Evolutionary conservation across 208 protist genomes (phyloP).

Genomic region (Zelonia costaricensis): DNA sequence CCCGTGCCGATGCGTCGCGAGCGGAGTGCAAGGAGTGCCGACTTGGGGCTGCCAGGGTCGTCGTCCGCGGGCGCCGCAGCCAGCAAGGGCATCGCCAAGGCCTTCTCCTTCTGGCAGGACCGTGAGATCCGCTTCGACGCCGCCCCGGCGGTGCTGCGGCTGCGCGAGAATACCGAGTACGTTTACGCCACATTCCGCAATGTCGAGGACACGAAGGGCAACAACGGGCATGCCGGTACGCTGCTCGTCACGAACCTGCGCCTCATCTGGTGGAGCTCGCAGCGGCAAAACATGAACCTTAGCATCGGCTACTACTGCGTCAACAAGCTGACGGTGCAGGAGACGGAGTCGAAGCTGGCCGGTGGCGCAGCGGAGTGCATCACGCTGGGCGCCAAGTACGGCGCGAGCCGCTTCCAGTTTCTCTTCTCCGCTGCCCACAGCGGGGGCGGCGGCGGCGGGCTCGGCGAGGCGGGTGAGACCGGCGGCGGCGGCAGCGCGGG

Average conservation of each 20-base stretch:
- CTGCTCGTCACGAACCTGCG: conserved; percentile 96
- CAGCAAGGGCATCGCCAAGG: conserved; percentile 34
- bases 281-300: conserved; percentile 75
- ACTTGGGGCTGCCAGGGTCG: not conserved
- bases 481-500: not conserved
- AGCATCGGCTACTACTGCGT: conserved; percentile 93
- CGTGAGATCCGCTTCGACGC: conserved; percentile 95
- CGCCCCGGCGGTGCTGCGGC: conserved; percentile 31
- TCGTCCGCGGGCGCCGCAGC: not conserved
- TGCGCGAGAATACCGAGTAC: conserved; percentile 77
- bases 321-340: conserved; percentile 84
- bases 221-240: conserved; percentile 90
- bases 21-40: not conserved
- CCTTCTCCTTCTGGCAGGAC: conserved; percentile 93
- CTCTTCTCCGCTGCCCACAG: conserved; percentile 91
- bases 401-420: conserved; percentile 92
- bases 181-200: conserved; percentile 75
- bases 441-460: not conserved
- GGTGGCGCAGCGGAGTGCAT: conserved; percentile 86
- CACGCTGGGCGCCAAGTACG: conserved; percentile 87
- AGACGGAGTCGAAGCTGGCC: conserved; percentile 68
- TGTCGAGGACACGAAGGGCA: conserved; percentile 97
- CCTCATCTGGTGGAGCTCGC: conserved; percentile 88
- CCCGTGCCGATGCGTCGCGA: too few species aligned
- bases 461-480: not conserved